Percentiles rank a stretch among this genome's conserved stretches.
Evolutionary conservation across 2,329 filamentous ascomycete species (phyloP).

Genomic region (Monilinia fructigena): DNA sequence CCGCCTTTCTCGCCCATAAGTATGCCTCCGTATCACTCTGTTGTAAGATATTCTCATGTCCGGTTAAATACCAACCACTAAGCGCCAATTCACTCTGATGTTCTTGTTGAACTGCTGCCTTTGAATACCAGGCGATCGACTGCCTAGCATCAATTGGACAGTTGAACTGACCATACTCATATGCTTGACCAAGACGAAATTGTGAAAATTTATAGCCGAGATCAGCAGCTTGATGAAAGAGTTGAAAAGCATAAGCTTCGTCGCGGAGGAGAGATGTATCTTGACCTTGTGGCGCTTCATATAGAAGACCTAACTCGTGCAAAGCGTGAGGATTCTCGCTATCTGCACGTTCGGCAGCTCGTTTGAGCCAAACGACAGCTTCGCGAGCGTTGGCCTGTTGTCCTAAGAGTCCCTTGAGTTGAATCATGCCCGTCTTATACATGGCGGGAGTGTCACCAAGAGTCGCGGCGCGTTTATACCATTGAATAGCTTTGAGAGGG

Average conservation of each 20-base stretch:
- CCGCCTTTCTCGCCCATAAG: slow-evolving; percentile 93
- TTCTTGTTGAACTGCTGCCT: slow-evolving; percentile 87
- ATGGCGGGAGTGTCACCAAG: slow-evolving; percentile 90
- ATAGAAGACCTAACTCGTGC: slow-evolving; percentile 75
- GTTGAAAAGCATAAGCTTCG: slow-evolving; percentile 72
- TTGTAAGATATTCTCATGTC: slow-evolving; percentile 79
- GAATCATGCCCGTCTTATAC: slow-evolving; percentile 98
- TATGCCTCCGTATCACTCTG: slow-evolving; percentile 97
- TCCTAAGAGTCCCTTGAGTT: slow-evolving; percentile 89
- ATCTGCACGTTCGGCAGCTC: slow-evolving; percentile 85
- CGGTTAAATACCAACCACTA: slow-evolving; percentile 93
- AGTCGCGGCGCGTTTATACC: slow-evolving; percentile 91
- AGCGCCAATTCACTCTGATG: slow-evolving; percentile 86
- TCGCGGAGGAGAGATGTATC: slow-evolving; percentile 73
- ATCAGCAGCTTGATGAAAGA: slow-evolving; percentile 83
- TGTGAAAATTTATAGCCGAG: slow-evolving; percentile 95
- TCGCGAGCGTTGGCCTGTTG: slow-evolving; percentile 80
- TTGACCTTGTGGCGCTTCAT: slow-evolving; percentile 54
- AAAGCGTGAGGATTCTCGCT: slow-evolving; percentile 90
- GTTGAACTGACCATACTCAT: slow-evolving; percentile 83
- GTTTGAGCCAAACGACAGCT: slow-evolving; percentile 87
- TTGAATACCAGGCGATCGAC: slow-evolving; percentile 92
- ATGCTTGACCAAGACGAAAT: slow-evolving; percentile 82
- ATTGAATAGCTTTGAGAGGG: slow-evolving; percentile 91
- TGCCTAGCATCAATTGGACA: slow-evolving; percentile 78